A percentile compares a stretch with the other conserved stretches of the same genome.
These are phyloP conservation scores for Desmodesmus armatus DNA, from an alignment of 139 green algal genomes.

Conservation along the genomic window DNA sequence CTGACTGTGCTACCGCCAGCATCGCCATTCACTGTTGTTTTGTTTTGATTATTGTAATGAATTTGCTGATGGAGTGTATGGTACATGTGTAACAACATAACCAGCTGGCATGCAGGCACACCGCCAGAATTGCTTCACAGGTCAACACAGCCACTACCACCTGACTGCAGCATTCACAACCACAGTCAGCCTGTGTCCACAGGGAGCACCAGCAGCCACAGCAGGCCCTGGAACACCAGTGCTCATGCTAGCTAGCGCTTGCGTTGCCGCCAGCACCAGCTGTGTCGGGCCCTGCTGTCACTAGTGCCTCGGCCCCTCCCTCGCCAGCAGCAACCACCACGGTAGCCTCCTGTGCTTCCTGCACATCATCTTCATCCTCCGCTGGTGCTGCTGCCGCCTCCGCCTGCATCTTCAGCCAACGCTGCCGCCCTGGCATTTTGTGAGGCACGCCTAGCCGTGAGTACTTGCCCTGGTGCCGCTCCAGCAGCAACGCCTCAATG, in stretches of 20 bases:
- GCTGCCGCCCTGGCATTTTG: slow-evolving; percentile 10
- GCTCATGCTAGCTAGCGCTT: no score
- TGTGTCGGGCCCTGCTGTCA: background rate
- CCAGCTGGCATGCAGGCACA: no score
- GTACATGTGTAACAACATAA: no score
- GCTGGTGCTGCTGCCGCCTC: slow-evolving; percentile 3
- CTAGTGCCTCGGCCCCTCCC: background rate
- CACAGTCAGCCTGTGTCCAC: no score
- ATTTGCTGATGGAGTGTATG: no score
- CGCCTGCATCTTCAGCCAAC: slow-evolving; percentile 26
- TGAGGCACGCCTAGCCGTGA: slow-evolving; percentile 3
- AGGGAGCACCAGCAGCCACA: no score
- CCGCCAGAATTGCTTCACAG: background rate
- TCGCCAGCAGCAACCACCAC: background rate
- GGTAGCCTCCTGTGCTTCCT: background rate
- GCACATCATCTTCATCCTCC: background rate
- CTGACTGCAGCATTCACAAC: background rate
- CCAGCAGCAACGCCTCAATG: slow-evolving; percentile 41
- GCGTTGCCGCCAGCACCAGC: no score
- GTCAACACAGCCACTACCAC: background rate
- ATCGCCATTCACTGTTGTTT: no score
- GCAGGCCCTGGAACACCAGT: background rate
- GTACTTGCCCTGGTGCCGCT: slow-evolving; percentile 49
- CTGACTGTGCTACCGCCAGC: no score
- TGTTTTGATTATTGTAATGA: no score